Evolutionary conservation across 2,329 filamentous ascomycete species (phyloP).

Genomic region (Ophiocordyceps robertsii): DNA sequence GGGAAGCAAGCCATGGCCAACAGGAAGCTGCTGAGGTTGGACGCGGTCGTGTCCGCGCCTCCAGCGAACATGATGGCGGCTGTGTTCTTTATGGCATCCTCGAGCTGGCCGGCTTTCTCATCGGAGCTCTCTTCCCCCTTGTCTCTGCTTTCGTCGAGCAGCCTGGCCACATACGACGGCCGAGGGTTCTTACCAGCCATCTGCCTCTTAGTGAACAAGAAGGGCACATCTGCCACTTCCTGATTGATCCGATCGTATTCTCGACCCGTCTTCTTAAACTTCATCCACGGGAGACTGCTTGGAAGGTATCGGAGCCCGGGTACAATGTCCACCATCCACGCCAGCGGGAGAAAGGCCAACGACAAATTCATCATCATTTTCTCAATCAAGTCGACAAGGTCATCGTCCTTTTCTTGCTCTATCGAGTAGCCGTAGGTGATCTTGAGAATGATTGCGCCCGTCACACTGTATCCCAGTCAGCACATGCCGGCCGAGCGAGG

Average conservation of each 20-base stretch:
- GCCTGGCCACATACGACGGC: background rate
- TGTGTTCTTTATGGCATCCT: slow-evolving; percentile 1
- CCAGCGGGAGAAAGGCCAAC: slow-evolving; percentile 11
- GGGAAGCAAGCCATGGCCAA: slow-evolving; percentile 31
- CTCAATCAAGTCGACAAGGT: slow-evolving; percentile 15
- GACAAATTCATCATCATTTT: slow-evolving; percentile 15
- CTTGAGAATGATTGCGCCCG: background rate
- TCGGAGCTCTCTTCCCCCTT: background rate
- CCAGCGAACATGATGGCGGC: slow-evolving; percentile 2
- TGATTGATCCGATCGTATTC: background rate
- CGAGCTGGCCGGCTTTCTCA: background rate
- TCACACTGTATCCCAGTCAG: background rate
- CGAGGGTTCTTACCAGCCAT: background rate
- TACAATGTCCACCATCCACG: slow-evolving; percentile 19
- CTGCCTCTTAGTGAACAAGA: background rate
- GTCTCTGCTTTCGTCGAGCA: background rate
- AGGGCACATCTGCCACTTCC: background rate
- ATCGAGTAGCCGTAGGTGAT: slow-evolving; percentile 17
- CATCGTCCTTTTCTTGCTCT: slow-evolving; percentile 14
- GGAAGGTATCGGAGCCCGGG: slow-evolving; percentile 17
- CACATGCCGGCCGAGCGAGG: background rate
- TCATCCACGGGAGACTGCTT: slow-evolving; percentile 13
- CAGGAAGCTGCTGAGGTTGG: slow-evolving; percentile 16
- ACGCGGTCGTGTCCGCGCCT: slow-evolving; percentile 6
- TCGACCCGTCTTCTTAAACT: slow-evolving; percentile 15